phyloP scores from a whole-genome alignment of 106 monocot species.

The Ottelia alismoides region DNA sequence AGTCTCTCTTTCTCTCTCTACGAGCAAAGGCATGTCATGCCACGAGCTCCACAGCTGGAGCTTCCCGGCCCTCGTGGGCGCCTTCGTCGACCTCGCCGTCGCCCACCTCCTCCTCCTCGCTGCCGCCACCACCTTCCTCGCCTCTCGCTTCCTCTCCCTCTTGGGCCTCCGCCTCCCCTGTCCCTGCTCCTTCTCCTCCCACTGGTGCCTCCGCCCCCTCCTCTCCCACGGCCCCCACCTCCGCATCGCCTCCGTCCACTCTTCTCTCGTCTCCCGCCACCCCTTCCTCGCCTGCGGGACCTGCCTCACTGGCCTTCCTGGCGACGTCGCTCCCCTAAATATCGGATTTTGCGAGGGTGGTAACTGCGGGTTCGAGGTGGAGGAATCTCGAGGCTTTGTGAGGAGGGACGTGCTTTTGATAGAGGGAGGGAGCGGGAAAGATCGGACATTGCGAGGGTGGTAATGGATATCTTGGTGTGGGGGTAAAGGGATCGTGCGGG shows the following conservation, averaged over 20 bases:
- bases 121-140: slow-evolving; percentile 30
- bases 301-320: too few relatives aligned
- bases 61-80: slow-evolving; percentile 31
- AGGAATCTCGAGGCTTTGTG: too few relatives aligned
- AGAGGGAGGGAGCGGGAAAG: too few relatives aligned
- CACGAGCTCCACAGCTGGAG: slow-evolving; percentile 27
- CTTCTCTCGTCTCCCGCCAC: too few relatives aligned
- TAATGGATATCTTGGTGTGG: too few relatives aligned
- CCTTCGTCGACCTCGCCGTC: slow-evolving; percentile 51
- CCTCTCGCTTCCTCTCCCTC: slow-evolving; percentile 39
- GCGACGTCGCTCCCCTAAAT: too few relatives aligned
- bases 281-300: too few relatives aligned
- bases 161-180: slow-evolving; percentile 45
- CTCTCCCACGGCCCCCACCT: background rate
- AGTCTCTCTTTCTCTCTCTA: background rate
- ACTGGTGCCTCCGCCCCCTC: background rate
- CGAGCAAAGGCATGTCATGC: slow-evolving; percentile 11
- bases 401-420: too few relatives aligned
- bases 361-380: too few relatives aligned
- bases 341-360: too few relatives aligned
- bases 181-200: slow-evolving; percentile 16
- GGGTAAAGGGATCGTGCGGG: too few relatives aligned
- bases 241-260: background rate
- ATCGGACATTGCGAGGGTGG: too few relatives aligned
- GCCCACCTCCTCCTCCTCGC: slow-evolving; percentile 51